phyloP scores from a whole-genome alignment of 1,139 yeast species.

The Suhomyces yuchorum region DNA sequence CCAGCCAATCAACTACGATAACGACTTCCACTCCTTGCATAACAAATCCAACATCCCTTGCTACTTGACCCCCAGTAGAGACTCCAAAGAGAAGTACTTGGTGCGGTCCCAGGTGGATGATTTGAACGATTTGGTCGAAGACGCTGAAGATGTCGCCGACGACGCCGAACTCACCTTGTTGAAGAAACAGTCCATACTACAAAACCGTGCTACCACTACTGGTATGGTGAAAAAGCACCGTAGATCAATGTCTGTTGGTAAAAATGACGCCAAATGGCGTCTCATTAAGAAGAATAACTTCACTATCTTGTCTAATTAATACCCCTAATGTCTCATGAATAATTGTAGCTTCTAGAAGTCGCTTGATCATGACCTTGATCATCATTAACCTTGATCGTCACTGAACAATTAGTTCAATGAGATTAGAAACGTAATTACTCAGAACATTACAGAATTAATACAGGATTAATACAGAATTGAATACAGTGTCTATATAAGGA shows the following conservation, averaged over 20 bases:
- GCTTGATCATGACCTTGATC: no score
- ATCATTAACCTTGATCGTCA: no score
- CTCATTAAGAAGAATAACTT: conserved; percentile 38
- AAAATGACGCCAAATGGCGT: conserved; percentile 37
- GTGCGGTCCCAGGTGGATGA: conserved; percentile 23
- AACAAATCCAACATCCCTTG: conserved; percentile 36
- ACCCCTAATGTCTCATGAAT: background rate
- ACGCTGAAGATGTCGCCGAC: conserved; percentile 33
- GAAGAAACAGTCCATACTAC: conserved; percentile 16
- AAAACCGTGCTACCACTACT: conserved; percentile 7
- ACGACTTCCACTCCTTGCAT: conserved; percentile 39
- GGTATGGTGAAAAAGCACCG: conserved; percentile 29
- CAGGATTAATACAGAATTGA: background rate
- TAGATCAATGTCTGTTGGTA: conserved; percentile 44
- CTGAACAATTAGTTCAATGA: no score
- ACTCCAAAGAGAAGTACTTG: conserved; percentile 27
- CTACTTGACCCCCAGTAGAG: conserved; percentile 39
- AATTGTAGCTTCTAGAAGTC: background rate
- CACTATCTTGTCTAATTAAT: conserved; percentile 19
- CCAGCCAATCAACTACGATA: conserved; percentile 35
- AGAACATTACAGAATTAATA: background rate
- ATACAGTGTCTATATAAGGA: background rate
- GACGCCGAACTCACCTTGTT: conserved; percentile 29
- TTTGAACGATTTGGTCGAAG: conserved; percentile 20
- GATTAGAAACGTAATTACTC: no score